Evolutionary conservation across 2,329 filamentous ascomycete genomes (phyloP).

Genomic region (Fusarium tanahbumbuense): DNA sequence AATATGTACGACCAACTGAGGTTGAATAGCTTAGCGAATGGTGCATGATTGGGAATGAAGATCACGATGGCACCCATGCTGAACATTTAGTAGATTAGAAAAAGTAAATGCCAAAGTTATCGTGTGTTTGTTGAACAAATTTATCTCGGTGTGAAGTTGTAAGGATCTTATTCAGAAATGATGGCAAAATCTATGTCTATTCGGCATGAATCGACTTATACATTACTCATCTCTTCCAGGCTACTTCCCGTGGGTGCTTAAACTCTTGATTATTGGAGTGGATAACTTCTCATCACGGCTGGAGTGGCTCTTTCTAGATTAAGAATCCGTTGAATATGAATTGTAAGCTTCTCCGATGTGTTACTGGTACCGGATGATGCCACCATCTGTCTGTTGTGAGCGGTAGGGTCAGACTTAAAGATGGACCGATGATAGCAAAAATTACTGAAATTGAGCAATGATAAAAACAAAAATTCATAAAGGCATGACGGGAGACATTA

Average conservation of each 20-base stretch:
- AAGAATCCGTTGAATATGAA: background rate
- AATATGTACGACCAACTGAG: constrained; percentile 14
- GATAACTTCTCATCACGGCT: background rate
- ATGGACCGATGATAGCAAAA: background rate
- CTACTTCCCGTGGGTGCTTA: background rate
- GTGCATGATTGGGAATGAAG: constrained; percentile 38
- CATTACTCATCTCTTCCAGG: background rate
- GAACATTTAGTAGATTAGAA: constrained; percentile 45
- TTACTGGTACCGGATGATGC: background rate
- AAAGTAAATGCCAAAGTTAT: constrained; percentile 40
- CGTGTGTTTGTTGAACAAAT: background rate
- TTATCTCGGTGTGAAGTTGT: background rate
- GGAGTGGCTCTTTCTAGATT: background rate
- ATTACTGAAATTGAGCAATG: background rate
- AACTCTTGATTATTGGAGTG: background rate
- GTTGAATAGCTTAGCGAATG: constrained; percentile 40
- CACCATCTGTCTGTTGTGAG: background rate
- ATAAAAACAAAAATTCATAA: background rate
- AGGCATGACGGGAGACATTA: background rate
- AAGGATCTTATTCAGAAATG: background rate
- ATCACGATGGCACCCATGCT: constrained; percentile 44
- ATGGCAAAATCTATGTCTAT: background rate
- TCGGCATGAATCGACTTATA: background rate
- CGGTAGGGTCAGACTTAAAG: background rate
- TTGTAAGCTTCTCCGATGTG: background rate